Base-by-base conservation (phyloP, 441 rosid genomes). In the Adansonia madagascariensis region DNA sequence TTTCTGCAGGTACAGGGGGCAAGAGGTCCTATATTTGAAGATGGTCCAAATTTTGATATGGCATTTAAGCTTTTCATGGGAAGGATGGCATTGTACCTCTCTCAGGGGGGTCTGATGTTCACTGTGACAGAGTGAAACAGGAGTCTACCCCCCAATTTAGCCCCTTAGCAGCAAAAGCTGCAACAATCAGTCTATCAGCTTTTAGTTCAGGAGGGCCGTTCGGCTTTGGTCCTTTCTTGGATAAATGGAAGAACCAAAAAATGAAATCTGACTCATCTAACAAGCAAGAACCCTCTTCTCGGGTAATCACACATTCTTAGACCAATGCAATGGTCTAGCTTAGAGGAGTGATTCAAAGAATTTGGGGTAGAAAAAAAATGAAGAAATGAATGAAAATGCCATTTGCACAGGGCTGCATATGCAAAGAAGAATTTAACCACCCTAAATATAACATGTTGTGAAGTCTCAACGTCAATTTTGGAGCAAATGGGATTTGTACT, bases 11-110 rank as follows among this genome's bases (percentile, higher is more conserved):
- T 74, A 75, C 78, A 67, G 62, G 93, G 86, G 78, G 86, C 85
- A 68, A 91, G 86, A 84, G 95, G 94, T 77, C 98, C 97, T 3
- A 92, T 94, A 66, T 94, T 94, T 84, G 95, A 92, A 75, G 95
- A 94, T 87, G 95, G 91, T 76, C 91, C 93, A 7, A 84, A 84
- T 71, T 91, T 92, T 80, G 90, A 87, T 67, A 75, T 71, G 75
- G 94, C 93, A 4, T 94, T 91, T 78, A 89, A 85, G 80, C 89
- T 92, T 57, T 94, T 82, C 98, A 92, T 78, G 95, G 97, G 43
- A 89, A 89, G 79, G 90, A 92, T 69, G 97, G 98, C 55, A 78
- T 94, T 67, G 88, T 94, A 27, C 98, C 98, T 4, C 90, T 94
- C 20, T 82, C 91, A 10, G 89, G 78, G 66, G 64, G 55, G 75